These are phyloP conservation scores for Saccharomyces hybrid DNA, from an alignment of 1,139 yeast species.

Conservation along the genomic window DNA sequence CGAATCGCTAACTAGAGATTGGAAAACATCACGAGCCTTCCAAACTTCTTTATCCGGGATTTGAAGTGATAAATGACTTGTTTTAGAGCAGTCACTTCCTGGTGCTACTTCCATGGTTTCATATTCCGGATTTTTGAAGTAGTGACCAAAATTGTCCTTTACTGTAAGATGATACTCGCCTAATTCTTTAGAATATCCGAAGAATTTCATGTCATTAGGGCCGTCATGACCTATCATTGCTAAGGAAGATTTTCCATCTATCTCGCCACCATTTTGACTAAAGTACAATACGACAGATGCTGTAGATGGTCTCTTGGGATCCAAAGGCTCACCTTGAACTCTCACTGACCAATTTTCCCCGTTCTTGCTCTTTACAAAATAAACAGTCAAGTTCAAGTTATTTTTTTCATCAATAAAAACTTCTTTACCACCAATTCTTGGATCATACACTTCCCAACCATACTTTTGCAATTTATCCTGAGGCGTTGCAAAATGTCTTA, in stretches of 20 bases:
- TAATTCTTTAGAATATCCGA: conserved; percentile 50
- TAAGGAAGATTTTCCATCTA: conserved; percentile 52
- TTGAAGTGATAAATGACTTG: conserved; percentile 60
- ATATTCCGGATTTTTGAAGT: conserved; percentile 34
- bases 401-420: conserved; percentile 60
- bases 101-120: conserved; percentile 25
- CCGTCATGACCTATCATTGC: conserved; percentile 30
- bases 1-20: conserved; percentile 63
- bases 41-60: conserved; percentile 72
- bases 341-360: conserved; percentile 71
- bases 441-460: conserved; percentile 84
- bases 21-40: conserved; percentile 73
- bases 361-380: conserved; percentile 66
- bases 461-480: conserved; percentile 68
- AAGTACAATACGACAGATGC: conserved; percentile 73
- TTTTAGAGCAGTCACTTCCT: conserved; percentile 44
- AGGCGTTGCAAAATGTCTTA: conserved; percentile 71
- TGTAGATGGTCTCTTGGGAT: conserved; percentile 41
- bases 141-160: conserved; percentile 41
- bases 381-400: conserved; percentile 56
- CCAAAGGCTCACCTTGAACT: conserved; percentile 54
- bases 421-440: conserved; percentile 81
- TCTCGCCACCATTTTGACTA: conserved; percentile 37
- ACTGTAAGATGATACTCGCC: conserved; percentile 49
- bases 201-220: conserved; percentile 36